These are phyloP conservation scores for Candida adriatica DNA, from an alignment of 805 yeast species.

Conservation along the genomic window DNA sequence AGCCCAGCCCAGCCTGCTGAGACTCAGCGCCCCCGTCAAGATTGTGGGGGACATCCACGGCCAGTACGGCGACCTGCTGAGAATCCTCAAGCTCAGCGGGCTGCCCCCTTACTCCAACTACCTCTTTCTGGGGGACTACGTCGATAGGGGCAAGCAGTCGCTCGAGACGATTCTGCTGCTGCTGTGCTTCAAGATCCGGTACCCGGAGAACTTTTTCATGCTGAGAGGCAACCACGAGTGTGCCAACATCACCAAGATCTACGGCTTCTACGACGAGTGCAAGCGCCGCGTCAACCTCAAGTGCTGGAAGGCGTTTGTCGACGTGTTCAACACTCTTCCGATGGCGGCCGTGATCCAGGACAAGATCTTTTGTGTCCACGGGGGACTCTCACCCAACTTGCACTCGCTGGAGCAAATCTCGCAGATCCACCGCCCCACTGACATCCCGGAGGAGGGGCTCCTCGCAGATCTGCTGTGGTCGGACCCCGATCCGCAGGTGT, in stretches of 20 bases:
- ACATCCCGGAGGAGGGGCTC: constrained; percentile 74
- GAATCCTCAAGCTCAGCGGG: constrained; percentile 93
- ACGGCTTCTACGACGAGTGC: constrained; percentile 97
- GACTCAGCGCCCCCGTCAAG: constrained; percentile 72
- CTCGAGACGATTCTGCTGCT: constrained; percentile 84
- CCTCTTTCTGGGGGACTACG: constrained; percentile 92
- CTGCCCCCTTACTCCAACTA: constrained; percentile 94
- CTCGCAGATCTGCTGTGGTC: constrained; percentile 79
- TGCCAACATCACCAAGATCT: constrained; percentile 93
- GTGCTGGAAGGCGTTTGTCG: constrained; percentile 90
- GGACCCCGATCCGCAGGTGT: constrained; percentile 56
- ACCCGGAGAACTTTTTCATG: constrained; percentile 91
- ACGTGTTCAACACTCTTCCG: constrained; percentile 92
- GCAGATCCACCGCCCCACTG: constrained; percentile 71
- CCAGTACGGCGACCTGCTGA: constrained; percentile 84
- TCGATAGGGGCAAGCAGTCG: constrained; percentile 95
- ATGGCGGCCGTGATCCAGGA: constrained; percentile 94
- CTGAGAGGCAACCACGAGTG: constrained; percentile 96
- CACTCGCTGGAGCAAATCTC: constrained; percentile 60
- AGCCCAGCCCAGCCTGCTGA: constrained; percentile 84
- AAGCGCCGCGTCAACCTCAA: constrained; percentile 88
- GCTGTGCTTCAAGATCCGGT: constrained; percentile 90
- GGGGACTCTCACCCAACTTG: constrained; percentile 73
- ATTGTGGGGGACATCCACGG: constrained; percentile 95
- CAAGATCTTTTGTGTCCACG: constrained; percentile 87